Conservation (phyloP, 139 green algal genomes). For the Penium margaritaceum region DNA sequence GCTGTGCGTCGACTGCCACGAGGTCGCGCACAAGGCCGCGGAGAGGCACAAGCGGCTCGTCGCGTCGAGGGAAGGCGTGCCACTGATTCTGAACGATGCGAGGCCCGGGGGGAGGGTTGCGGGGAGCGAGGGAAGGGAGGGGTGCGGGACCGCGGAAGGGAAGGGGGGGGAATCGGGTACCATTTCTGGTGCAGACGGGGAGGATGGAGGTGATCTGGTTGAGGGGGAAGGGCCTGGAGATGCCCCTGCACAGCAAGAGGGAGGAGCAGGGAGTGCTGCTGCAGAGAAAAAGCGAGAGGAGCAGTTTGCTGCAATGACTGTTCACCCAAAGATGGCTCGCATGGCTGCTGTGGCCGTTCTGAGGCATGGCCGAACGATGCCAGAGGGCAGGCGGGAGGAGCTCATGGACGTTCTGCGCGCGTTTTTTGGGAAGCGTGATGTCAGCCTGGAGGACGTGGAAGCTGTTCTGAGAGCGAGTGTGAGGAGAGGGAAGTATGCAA, state of each 20-base stretch:
- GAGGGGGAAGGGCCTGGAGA: neutral
- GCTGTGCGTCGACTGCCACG: conserved; percentile 45
- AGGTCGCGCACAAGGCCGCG: conserved; percentile 35
- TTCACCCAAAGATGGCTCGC: neutral
- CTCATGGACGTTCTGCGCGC: no score
- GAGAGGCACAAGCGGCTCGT: conserved; percentile 32
- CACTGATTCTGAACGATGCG: conserved; percentile 12
- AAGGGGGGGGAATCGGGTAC: neutral
- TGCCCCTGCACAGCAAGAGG: neutral
- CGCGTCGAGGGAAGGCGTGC: conserved; percentile 19
- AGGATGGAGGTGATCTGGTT: neutral
- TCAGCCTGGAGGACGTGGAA: neutral
- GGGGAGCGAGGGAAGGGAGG: neutral
- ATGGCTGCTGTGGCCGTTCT: neutral
- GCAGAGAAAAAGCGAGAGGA: neutral
- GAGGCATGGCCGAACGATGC: neutral
- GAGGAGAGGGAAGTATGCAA: neutral
- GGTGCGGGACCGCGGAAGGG: neutral
- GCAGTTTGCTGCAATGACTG: neutral
- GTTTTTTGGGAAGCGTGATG: neutral
- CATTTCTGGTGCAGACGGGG: neutral
- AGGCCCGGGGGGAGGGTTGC: neutral
- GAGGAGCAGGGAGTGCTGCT: conserved; percentile 8
- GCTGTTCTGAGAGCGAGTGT: neutral
- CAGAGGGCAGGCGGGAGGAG: neutral